Base-by-base conservation (phyloP, 345 rosid genomes). In the Rhizophora apiculata region DNA sequence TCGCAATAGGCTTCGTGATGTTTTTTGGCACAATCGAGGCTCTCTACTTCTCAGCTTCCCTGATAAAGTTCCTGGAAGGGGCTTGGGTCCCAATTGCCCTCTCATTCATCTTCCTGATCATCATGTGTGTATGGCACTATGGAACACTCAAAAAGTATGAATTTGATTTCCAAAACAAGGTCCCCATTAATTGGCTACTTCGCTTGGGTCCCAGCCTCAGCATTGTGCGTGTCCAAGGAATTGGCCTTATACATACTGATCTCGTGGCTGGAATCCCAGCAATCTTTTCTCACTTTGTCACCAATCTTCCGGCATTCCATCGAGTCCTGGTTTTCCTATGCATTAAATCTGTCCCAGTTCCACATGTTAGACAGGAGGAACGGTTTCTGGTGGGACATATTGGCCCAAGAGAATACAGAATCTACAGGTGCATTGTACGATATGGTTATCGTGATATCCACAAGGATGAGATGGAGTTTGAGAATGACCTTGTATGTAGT, bases 1-100 rank as follows among this genome's bases (percentile, higher is more conserved):
- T 86, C 0, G 98, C 99, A 13, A 36, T 90, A 26, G 79, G 86
- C 18, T 96, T 96, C n/a, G 86, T 92, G 0, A 73, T 84, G 55
- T 89, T 90, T 72, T 92, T 96, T 6, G 98, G 99, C 48, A 82
- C 94, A 6, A 80, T 96, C 30, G 99, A 96, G 76, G 84, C 96
- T 39, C 93, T 96, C 62, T 96, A 92, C 89, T 92, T 96, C 82
- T 82, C 99, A 0, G 98, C 99, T 64, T 86, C 98, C 29, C 84
- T 96, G 13, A 86, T 87, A 81, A 96, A 96, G 83, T 92, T 96
- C 82, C 84, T 85, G 0, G 94, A 96, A 83, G 99, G 99, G 11
- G 99, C 98, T 20, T 96, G 99, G 99, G 98, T 96, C 6, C 99
- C 99, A 0, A 81, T 92, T 19, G 98, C 94, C 19, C 89, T 96